Conservation (phyloP, 108 stramenopile species). For the Skeletonema tropicum region DNA sequence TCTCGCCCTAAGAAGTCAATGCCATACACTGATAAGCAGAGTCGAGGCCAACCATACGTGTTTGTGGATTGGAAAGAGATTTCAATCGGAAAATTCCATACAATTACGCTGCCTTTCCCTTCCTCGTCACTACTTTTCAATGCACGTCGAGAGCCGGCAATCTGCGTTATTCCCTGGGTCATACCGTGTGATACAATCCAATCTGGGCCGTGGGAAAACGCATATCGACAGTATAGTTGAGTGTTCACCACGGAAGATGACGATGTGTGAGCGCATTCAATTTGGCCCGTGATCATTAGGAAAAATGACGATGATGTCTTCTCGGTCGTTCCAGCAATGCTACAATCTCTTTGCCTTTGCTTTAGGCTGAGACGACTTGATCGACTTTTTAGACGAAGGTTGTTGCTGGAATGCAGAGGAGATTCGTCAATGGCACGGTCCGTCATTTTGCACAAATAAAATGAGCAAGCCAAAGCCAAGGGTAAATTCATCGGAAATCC, state of each 20-base stretch:
- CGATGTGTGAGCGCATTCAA: conserved; percentile 55
- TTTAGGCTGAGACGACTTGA: neutral
- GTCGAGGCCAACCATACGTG: conserved; percentile 87
- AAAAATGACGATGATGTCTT: conserved; percentile 50
- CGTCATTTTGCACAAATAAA: too few species aligned
- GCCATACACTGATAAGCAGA: conserved; percentile 72
- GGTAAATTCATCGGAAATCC: too few species aligned
- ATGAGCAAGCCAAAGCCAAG: too few species aligned
- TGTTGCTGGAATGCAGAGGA: neutral
- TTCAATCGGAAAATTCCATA: conserved; percentile 91
- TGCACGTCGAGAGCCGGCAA: conserved; percentile 35
- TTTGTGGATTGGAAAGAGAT: conserved; percentile 83
- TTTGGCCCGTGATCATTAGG: conserved; percentile 63
- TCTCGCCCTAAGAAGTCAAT: conserved; percentile 82
- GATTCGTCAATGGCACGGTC: neutral
- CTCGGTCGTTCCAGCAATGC: neutral
- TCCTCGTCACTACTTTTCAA: conserved; percentile 12
- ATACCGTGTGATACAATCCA: conserved; percentile 81
- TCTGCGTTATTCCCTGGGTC: conserved; percentile 52
- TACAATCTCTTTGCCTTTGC: neutral
- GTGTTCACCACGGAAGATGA: conserved; percentile 43
- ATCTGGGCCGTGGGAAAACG: conserved; percentile 75
- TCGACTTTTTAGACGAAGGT: too few species aligned
- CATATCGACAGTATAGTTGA: conserved; percentile 82
- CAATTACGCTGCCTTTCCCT: conserved; percentile 43